phyloP scores from a whole-genome alignment of 345 rosid species.

The Euphorbia lathyris region DNA sequence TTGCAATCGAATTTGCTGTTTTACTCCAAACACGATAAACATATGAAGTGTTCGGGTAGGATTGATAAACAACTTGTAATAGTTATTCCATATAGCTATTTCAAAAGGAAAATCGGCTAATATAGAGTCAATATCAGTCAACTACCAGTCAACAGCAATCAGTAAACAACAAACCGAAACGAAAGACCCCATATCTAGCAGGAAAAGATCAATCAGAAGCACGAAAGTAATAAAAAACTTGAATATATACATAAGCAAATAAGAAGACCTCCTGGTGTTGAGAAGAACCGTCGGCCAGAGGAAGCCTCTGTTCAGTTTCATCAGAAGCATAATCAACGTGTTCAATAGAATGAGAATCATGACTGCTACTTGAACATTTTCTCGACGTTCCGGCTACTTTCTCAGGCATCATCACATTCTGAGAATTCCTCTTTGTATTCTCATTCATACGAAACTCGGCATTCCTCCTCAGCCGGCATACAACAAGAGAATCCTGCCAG shows the following conservation, averaged over 20 bases:
- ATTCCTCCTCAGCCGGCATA: slow-evolving; percentile 80
- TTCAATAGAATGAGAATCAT: slow-evolving; percentile 54
- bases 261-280: slow-evolving; percentile 43
- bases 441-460: slow-evolving; percentile 40
- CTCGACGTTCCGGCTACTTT: slow-evolving; percentile 36
- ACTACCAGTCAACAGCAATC: too few species aligned
- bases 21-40: too few species aligned
- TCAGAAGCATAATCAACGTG: slow-evolving; percentile 45
- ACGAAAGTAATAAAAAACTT: neutral
- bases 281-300: slow-evolving; percentile 43
- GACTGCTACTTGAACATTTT: slow-evolving; percentile 31
- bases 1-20: too few species aligned
- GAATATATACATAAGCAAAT: neutral
- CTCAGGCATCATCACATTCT: slow-evolving; percentile 24
- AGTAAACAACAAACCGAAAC: too few species aligned
- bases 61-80: too few species aligned
- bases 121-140: too few species aligned
- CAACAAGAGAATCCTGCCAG: slow-evolving; percentile 64
- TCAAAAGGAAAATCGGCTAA: too few species aligned
- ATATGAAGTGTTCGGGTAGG: too few species aligned
- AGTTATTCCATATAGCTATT: too few species aligned
- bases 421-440: slow-evolving; percentile 25
- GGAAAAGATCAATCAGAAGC: neutral
- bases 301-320: slow-evolving; percentile 45
- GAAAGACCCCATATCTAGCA: neutral